A percentile compares a stretch with the other conserved stretches of the same genome.
phyloP scores from a whole-genome alignment of 2,329 filamentous ascomycete genomes.

The Monosporascus sp. region DNA sequence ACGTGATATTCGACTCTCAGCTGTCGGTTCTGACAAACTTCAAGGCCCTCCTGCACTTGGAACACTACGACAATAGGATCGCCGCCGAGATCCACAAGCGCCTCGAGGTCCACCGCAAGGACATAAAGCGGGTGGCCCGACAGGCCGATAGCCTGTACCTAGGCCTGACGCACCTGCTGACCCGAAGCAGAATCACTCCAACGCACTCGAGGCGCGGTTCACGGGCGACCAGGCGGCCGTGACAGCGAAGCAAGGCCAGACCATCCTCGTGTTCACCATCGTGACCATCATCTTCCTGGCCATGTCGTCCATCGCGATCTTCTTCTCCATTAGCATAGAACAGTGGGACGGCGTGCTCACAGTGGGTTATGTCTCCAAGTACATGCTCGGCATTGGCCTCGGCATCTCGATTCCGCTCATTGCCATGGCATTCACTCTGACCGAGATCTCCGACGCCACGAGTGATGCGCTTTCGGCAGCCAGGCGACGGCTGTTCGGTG shows the following conservation, averaged over 20 bases:
- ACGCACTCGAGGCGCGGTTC: constrained; percentile 56
- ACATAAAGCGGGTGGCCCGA: constrained; percentile 29
- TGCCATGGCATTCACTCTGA: constrained; percentile 23
- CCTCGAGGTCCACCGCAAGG: too few relatives aligned
- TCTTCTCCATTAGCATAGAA: constrained; percentile 31
- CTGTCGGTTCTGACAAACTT: constrained; percentile 42
- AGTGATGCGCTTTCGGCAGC: too few relatives aligned
- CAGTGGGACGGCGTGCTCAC: constrained; percentile 38
- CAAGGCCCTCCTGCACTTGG: constrained; percentile 15
- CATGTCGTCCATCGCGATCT: constrained; percentile 31
- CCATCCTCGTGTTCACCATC: constrained; percentile 33
- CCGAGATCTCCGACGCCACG: constrained; percentile 15
- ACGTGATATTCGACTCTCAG: constrained; percentile 46
- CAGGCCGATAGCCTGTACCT: constrained; percentile 55
- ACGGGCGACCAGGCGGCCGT: constrained; percentile 52
- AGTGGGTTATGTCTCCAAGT: constrained; percentile 44
- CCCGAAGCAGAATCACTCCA: constrained; percentile 61
- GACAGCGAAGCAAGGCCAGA: constrained; percentile 41
- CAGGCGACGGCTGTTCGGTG: too few relatives aligned
- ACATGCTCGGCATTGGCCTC: constrained; percentile 36
- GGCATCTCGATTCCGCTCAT: constrained; percentile 26
- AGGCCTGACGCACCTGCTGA: constrained; percentile 53
- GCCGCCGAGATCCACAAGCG: constrained; percentile 23
- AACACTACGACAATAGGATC: constrained; percentile 24
- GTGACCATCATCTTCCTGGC: constrained; percentile 34